phyloP scores from a whole-genome alignment of 805 yeast genomes.

The Ogataea saltuana region DNA sequence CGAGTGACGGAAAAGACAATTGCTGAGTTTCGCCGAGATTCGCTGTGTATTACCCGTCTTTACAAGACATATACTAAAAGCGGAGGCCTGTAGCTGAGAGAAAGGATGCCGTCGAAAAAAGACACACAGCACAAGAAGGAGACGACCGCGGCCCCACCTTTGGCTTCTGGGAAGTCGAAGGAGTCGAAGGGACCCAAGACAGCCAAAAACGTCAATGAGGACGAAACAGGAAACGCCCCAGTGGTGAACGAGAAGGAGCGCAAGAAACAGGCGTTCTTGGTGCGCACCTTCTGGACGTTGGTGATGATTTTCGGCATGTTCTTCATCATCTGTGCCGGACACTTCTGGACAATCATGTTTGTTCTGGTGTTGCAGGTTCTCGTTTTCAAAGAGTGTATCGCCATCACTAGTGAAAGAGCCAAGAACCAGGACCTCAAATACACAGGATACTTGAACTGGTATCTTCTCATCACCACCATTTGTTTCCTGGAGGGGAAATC shows the following conservation, averaged over 20 bases:
- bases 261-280: constrained; percentile 80
- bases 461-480: constrained; percentile 81
- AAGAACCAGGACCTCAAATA: constrained; percentile 81
- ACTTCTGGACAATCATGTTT: constrained; percentile 70
- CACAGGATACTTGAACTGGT: constrained; percentile 88
- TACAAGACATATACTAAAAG: too few relatives aligned
- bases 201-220: constrained; percentile 11
- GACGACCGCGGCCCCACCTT: too few relatives aligned
- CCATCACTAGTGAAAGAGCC: constrained; percentile 75
- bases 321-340: constrained; percentile 76
- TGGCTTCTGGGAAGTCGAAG: too few relatives aligned
- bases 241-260: constrained; percentile 50
- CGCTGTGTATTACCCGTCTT: too few relatives aligned
- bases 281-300: constrained; percentile 90
- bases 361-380: constrained; percentile 75
- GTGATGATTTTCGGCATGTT: constrained; percentile 83
- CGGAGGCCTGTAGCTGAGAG: too few relatives aligned
- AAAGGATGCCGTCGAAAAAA: too few relatives aligned
- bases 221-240: constrained; percentile 6
- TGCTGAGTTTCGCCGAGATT: too few relatives aligned
- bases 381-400: constrained; percentile 89
- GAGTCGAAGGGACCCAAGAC: constrained; percentile 2
- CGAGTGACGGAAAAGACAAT: too few relatives aligned
- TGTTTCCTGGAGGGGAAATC: constrained; percentile 89
- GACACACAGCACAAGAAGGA: not conserved